Evolutionary conservation across 805 yeast genomes (phyloP).

Genomic region (Yamadazyma philogaea): DNA sequence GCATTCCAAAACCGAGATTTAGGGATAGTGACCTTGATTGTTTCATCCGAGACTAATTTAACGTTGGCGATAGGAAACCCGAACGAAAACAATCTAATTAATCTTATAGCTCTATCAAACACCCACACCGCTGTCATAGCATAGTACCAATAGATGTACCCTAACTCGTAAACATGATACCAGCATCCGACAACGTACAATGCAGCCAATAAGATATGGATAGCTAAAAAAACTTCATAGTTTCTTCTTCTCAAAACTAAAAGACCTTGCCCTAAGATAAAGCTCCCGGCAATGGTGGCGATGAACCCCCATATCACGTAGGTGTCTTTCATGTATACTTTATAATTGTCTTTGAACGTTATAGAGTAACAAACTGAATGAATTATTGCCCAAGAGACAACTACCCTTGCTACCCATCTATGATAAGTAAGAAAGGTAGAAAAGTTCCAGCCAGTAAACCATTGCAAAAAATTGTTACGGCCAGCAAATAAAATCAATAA

Average conservation of each 20-base stretch:
- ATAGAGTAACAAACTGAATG: constrained; percentile 32
- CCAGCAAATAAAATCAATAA: constrained; percentile 57
- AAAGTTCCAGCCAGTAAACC: constrained; percentile 56
- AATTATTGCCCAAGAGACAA: constrained; percentile 25
- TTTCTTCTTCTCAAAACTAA: constrained; percentile 32
- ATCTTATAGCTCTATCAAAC: constrained; percentile 31
- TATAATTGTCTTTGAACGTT: constrained; percentile 13
- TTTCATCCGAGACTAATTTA: constrained; percentile 31
- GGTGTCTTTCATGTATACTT: constrained; percentile 15
- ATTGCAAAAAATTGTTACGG: constrained; percentile 58
- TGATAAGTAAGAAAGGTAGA: constrained; percentile 42
- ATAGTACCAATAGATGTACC: constrained; percentile 27
- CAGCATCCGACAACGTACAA: constrained; percentile 44
- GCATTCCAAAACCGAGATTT: constrained; percentile 37
- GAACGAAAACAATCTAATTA: constrained; percentile 26
- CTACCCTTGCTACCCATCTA: constrained; percentile 42
- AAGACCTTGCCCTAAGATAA: constrained; percentile 30
- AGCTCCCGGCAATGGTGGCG: constrained; percentile 35
- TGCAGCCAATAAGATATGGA: constrained; percentile 37
- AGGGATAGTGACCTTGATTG: constrained; percentile 35
- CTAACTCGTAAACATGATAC: constrained; percentile 40
- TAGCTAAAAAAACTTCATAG: constrained; percentile 35
- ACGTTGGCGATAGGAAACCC: constrained; percentile 36
- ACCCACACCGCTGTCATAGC: constrained; percentile 36
- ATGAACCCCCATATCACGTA: constrained; percentile 34